A percentile compares a stretch with the other conserved stretches of the same genome.
Evolutionary conservation across 345 rosid genomes (phyloP).

Genomic region (Hypericum perforatum): DNA sequence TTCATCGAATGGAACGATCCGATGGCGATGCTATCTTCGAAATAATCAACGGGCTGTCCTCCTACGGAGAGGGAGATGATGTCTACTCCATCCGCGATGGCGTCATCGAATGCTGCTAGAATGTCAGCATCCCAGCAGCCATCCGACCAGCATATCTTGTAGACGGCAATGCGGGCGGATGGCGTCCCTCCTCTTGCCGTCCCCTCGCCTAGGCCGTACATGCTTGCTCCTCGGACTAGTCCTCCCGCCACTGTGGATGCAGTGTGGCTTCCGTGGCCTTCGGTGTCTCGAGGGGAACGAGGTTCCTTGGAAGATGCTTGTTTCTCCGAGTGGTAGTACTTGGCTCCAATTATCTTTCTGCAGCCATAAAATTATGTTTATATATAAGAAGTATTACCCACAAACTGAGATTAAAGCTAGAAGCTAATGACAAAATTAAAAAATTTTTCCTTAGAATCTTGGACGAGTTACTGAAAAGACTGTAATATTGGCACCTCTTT

Average conservation of each 20-base stretch:
- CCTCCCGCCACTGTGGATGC: neutral
- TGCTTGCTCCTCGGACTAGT: neutral
- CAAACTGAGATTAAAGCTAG: no score
- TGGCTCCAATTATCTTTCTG: constrained; percentile 27
- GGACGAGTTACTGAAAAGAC: no score
- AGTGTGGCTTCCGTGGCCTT: constrained; percentile 13
- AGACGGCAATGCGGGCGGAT: neutral
- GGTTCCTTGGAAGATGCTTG: neutral
- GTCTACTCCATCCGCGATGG: constrained; percentile 26
- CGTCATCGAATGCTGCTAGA: constrained; percentile 1
- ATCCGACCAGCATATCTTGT: neutral
- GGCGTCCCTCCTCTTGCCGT: neutral
- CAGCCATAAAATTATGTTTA: neutral
- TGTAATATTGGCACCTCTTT: no score
- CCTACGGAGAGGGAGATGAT: constrained; percentile 23
- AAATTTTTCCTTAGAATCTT: no score
- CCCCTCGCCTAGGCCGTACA: neutral
- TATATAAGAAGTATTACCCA: no score
- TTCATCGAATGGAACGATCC: constrained; percentile 12
- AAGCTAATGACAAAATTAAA: no score
- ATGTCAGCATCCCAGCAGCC: constrained; percentile 1
- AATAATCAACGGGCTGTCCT: neutral
- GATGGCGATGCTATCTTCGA: constrained; percentile 19
- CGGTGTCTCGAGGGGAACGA: constrained; percentile 20
- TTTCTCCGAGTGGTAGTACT: constrained; percentile 7